Conservation (phyloP, 2,329 filamentous ascomycete species). For the Emergomyces pasteurianus region DNA sequence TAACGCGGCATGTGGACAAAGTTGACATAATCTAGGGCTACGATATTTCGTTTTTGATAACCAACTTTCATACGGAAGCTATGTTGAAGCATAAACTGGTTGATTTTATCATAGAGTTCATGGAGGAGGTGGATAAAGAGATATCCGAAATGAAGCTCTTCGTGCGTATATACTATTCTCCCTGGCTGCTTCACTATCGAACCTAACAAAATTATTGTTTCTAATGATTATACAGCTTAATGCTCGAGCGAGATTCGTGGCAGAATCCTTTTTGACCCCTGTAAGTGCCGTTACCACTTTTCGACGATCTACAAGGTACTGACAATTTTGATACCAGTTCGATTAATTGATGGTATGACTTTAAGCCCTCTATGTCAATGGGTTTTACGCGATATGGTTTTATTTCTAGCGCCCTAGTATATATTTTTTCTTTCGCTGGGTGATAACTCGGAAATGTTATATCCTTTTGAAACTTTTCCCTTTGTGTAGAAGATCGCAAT, state of each 20-base stretch:
- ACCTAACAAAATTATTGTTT: conserved; percentile 8
- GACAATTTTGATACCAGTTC: conserved; percentile 15
- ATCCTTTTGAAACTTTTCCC: neutral
- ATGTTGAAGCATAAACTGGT: conserved; percentile 99
- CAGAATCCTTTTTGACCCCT: conserved; percentile 94
- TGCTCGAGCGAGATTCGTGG: conserved; percentile 90
- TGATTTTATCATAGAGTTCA: conserved; percentile 98
- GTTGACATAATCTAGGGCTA: conserved; percentile 57
- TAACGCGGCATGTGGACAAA: conserved; percentile 12
- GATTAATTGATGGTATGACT: conserved; percentile 17
- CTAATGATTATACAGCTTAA: conserved; percentile 56
- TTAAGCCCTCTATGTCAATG: neutral
- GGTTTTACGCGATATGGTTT: neutral
- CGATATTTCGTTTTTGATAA: conserved; percentile 97
- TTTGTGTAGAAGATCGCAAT: neutral
- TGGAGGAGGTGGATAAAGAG: conserved; percentile 99
- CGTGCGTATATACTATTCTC: conserved; percentile 44
- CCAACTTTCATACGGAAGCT: conserved; percentile 96
- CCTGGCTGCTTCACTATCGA: neutral
- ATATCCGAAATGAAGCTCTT: conserved; percentile 99
- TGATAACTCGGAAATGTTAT: neutral
- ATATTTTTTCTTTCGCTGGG: neutral
- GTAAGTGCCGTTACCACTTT: conserved; percentile 37
- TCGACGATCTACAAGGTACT: neutral
- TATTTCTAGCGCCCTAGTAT: neutral